These are phyloP conservation scores for Aspergillus fijiensis DNA, from an alignment of 2,329 filamentous ascomycete genomes.

Conservation along the genomic window DNA sequence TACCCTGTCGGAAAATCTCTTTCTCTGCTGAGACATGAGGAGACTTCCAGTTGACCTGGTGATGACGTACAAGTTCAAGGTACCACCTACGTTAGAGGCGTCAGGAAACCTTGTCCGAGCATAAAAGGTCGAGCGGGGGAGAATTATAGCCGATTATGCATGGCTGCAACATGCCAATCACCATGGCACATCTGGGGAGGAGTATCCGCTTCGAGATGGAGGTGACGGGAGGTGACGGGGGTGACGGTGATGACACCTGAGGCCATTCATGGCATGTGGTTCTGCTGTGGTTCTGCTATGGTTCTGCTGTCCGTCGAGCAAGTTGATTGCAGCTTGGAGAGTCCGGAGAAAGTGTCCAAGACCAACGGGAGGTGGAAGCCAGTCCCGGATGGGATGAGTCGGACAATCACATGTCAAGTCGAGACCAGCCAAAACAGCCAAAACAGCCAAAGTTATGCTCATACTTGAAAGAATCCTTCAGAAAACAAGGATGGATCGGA, in stretches of 20 bases:
- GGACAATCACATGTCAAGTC: neutral
- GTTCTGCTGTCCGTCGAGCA: too few species aligned
- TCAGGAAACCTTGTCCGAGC: conserved; percentile 21
- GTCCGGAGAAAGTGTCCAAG: neutral
- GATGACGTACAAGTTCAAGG: conserved; percentile 20
- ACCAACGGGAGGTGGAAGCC: neutral
- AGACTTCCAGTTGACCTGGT: conserved; percentile 10
- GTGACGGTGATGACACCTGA: neutral
- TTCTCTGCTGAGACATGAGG: neutral
- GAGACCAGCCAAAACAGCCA: neutral
- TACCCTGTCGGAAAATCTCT: neutral
- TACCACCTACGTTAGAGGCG: conserved; percentile 17
- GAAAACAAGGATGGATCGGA: neutral
- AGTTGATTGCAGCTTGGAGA: neutral
- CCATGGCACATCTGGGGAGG: neutral
- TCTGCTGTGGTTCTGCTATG: too few species aligned
- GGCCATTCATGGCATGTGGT: too few species aligned
- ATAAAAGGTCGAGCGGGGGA: neutral
- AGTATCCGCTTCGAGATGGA: neutral
- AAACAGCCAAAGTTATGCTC: too few species aligned
- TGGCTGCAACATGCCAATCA: conserved; percentile 1
- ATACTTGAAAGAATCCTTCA: neutral
- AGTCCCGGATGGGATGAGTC: neutral
- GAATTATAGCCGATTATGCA: neutral
- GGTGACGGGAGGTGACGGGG: neutral